Conservation (phyloP, 768 basidiomycete genomes). For the Boletus fagicola region DNA sequence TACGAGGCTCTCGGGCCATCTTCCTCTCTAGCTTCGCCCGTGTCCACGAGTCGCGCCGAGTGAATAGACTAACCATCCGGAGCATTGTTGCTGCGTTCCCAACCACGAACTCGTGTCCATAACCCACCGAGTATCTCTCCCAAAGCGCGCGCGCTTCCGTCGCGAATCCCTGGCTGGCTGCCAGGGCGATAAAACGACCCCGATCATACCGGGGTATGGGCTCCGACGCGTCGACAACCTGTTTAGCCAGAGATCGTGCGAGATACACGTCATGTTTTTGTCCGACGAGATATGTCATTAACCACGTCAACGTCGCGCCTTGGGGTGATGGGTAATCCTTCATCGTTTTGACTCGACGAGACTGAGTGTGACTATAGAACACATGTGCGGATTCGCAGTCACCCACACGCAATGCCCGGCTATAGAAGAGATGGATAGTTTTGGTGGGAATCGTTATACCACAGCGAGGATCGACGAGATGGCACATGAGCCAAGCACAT, state of each 20-base stretch:
- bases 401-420: conserved; percentile 32
- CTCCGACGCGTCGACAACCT: conserved; percentile 43
- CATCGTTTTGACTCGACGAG: conserved; percentile 27
- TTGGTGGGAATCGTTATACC: conserved; percentile 41
- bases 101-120: conserved; percentile 40
- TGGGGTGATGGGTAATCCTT: conserved; percentile 51
- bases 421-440: conserved; percentile 49
- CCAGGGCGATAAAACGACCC: conserved; percentile 46
- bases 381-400: conserved; percentile 37
- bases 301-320: conserved; percentile 45
- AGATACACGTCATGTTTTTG: conserved; percentile 43
- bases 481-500: conserved; percentile 43
- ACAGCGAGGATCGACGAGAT: conserved; percentile 31
- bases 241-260: conserved; percentile 47
- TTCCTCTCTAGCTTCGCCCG: conserved; percentile 14
- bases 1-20: not conserved
- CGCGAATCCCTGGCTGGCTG: conserved; percentile 49
- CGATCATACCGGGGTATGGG: conserved; percentile 45
- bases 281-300: conserved; percentile 46
- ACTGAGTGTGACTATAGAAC: conserved; percentile 49
- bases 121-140: conserved; percentile 50
- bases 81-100: conserved; percentile 43
- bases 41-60: conserved; percentile 23
- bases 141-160: conserved; percentile 52
- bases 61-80: conserved; percentile 45